These are phyloP conservation scores for Podospora sp. DNA, from an alignment of 495 filamentous ascomycete genomes.

Conservation along the genomic window DNA sequence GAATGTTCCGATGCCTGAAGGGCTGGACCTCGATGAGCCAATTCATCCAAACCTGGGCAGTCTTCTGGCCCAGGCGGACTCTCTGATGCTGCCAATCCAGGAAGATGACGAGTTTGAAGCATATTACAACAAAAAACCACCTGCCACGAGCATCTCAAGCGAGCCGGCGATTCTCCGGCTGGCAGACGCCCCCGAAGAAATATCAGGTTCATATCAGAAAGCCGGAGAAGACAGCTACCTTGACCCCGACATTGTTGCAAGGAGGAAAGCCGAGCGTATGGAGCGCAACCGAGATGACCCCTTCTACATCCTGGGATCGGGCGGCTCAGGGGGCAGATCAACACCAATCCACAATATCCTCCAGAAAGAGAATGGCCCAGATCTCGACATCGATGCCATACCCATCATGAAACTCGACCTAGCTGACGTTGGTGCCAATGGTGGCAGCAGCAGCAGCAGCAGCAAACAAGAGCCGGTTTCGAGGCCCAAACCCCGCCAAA, in stretches of 20 bases:
- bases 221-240: slow-evolving; percentile 58
- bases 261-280: slow-evolving; percentile 65
- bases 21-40: slow-evolving; percentile 72
- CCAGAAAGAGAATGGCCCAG: slow-evolving; percentile 66
- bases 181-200: slow-evolving; percentile 45
- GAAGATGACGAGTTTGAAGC: slow-evolving; percentile 66
- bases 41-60: slow-evolving; percentile 74
- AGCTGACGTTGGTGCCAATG: slow-evolving; percentile 45
- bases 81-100: slow-evolving; percentile 51
- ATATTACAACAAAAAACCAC: slow-evolving; percentile 69
- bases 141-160: slow-evolving; percentile 40
- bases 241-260: slow-evolving; percentile 63
- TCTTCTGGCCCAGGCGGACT: slow-evolving; percentile 63
- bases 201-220: slow-evolving; percentile 64
- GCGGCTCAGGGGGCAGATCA: slow-evolving; percentile 50
- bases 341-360: slow-evolving; percentile 76
- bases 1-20: slow-evolving; percentile 79
- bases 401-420: slow-evolving; percentile 91
- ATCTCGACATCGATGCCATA: slow-evolving; percentile 88
- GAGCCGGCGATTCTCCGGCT: slow-evolving; percentile 59
- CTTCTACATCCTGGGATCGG: slow-evolving; percentile 79
- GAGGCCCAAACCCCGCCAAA: slow-evolving; percentile 44
- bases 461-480: slow-evolving; percentile 5
- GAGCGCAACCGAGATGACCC: slow-evolving; percentile 90
- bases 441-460: slow-evolving; percentile 17